Evolutionary conservation across 2,329 filamentous ascomycete species (phyloP).

Genomic region (Neonectria coccinea): DNA sequence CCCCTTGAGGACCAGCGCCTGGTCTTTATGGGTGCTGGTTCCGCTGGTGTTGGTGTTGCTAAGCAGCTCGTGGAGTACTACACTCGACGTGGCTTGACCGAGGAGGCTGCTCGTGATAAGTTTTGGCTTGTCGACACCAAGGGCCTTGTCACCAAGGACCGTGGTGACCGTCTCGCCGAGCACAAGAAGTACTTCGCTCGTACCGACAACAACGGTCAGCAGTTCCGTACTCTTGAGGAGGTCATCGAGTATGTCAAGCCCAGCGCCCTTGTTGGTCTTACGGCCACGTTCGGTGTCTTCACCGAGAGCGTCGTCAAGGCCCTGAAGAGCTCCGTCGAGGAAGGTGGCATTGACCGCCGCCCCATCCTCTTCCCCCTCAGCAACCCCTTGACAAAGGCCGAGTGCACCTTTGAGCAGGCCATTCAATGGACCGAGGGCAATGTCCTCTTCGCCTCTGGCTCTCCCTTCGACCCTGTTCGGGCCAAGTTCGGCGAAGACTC

Average conservation of each 20-base stretch:
- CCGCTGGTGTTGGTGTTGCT: constrained; percentile 94
- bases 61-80: constrained; percentile 99
- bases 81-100: constrained; percentile 88
- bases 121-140: constrained; percentile 99
- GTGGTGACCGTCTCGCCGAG: constrained; percentile 91
- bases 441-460: constrained; percentile 94
- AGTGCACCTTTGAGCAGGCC: constrained; percentile 97
- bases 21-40: constrained; percentile 96
- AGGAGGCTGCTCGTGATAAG: constrained; percentile 87
- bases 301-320: constrained; percentile 84
- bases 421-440: constrained; percentile 91
- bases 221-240: constrained; percentile 85
- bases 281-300: constrained; percentile 94
- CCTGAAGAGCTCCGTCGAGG: constrained; percentile 73
- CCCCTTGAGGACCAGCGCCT: constrained; percentile 91
- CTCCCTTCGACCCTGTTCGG: constrained; percentile 83
- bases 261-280: constrained; percentile 92
- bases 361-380: constrained; percentile 97
- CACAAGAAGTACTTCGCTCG: constrained; percentile 83
- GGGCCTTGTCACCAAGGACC: constrained; percentile 92
- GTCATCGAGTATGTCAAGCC: constrained; percentile 96
- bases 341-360: constrained; percentile 75
- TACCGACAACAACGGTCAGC: constrained; percentile 72
- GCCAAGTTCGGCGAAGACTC: constrained; percentile 68
- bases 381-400: constrained; percentile 95